Evolutionary conservation across 257 asterid species (phyloP).

Genomic region (Handroanthus guayacan): DNA sequence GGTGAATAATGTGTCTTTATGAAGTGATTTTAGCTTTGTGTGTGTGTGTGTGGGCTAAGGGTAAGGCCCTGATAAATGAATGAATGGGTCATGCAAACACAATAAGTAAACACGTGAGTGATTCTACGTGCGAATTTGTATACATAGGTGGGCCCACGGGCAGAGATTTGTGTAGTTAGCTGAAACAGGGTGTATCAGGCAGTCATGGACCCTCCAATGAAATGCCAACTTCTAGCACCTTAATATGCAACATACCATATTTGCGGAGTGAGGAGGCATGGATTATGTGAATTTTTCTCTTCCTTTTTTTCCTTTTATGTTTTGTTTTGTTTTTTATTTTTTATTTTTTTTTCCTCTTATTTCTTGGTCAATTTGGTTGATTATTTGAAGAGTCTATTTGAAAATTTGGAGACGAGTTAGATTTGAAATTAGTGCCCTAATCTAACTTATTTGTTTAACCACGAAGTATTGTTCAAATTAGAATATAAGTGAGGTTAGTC

Average conservation of each 20-base stretch:
- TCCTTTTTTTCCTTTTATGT: not conserved
- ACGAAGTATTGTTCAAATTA: too few species aligned
- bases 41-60: conserved; percentile 32
- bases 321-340: too few species aligned
- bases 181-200: conserved; percentile 28
- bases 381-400: too few species aligned
- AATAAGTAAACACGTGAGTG: conserved; percentile 56
- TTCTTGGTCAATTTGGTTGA: too few species aligned
- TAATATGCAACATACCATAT: not conserved
- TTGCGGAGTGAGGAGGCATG: not conserved
- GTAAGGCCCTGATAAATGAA: conserved; percentile 2
- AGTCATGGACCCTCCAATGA: conserved; percentile 35
- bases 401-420: too few species aligned
- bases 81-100: conserved; percentile 40
- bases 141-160: conserved; percentile 6
- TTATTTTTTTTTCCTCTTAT: too few species aligned
- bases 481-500: too few species aligned
- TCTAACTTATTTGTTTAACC: too few species aligned
- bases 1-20: conserved; percentile 37
- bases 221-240: conserved; percentile 6
- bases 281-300: not conserved
- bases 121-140: conserved; percentile 39
- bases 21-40: conserved; percentile 21
- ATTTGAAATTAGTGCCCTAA: too few species aligned
- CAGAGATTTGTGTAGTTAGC: conserved; percentile 30